Evolutionary conservation across 495 filamentous ascomycete genomes (phyloP).

Genomic region (Lindgomyces ingoldianus): DNA sequence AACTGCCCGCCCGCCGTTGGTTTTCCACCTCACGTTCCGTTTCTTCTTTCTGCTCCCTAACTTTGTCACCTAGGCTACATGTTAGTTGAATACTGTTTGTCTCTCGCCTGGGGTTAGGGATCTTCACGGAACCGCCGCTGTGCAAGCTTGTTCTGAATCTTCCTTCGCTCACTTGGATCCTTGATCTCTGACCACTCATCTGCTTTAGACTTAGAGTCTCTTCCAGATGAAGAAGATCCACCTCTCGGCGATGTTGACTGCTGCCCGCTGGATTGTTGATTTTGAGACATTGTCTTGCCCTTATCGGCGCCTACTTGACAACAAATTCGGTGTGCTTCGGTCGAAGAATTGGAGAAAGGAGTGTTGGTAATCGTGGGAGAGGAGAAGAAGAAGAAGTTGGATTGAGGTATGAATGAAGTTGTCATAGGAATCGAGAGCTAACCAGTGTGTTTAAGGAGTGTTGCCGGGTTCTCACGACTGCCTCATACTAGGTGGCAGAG

Average conservation of each 20-base stretch:
- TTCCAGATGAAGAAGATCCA: constrained; percentile 20
- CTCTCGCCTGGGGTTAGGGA: not conserved
- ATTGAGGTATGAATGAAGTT: constrained; percentile 5
- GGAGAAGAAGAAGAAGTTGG: not conserved
- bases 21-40: constrained; percentile 59
- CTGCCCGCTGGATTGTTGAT: constrained; percentile 20
- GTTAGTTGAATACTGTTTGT: constrained; percentile 15
- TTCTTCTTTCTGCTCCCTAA: constrained; percentile 59
- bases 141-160: constrained; percentile 48
- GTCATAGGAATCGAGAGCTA: constrained; percentile 16
- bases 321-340: not conserved
- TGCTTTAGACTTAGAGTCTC: constrained; percentile 26
- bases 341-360: not conserved
- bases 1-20: constrained; percentile 54
- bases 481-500: constrained; percentile 26
- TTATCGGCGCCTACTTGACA: not conserved
- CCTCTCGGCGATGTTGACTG: constrained; percentile 16
- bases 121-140: constrained; percentile 48
- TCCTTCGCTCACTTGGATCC: constrained; percentile 45
- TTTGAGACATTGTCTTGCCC: constrained; percentile 27
- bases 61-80: constrained; percentile 55
- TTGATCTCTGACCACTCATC: constrained; percentile 45
- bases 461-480: constrained; percentile 18
- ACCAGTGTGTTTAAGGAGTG: constrained; percentile 13
- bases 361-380: not conserved